Evolutionary conservation across 2,329 filamentous ascomycete species (phyloP).

Genomic region (Sodiomyces alkalinus): DNA sequence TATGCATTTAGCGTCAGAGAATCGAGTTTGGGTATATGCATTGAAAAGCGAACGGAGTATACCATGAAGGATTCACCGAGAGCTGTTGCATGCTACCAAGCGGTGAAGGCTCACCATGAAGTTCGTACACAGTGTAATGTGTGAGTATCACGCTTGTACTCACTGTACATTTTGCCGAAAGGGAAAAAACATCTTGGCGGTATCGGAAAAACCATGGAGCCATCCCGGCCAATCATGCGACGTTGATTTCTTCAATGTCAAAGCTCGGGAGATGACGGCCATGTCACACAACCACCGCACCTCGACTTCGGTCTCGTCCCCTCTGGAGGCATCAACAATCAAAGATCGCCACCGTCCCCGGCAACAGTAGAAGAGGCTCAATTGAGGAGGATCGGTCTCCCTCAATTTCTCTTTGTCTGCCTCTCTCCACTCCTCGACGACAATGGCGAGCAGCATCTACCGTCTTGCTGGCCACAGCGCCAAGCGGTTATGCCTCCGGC

Average conservation of each 20-base stretch:
- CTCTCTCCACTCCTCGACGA: constrained; percentile 16
- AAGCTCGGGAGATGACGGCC: constrained; percentile 7
- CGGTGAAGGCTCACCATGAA: too few relatives aligned
- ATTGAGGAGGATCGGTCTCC: constrained; percentile 9
- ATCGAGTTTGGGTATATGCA: too few relatives aligned
- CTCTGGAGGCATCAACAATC: constrained; percentile 4
- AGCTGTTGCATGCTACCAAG: too few relatives aligned
- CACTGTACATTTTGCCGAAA: too few relatives aligned
- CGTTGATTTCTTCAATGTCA: constrained; percentile 5
- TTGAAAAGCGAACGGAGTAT: too few relatives aligned
- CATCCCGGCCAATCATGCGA: constrained; percentile 6
- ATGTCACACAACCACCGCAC: constrained; percentile 6
- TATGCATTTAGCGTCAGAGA: too few relatives aligned
- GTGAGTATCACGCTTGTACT: too few relatives aligned
- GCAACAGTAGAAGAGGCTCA: constrained; percentile 9
- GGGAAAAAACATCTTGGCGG: too few relatives aligned
- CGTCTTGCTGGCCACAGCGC: constrained; percentile 58
- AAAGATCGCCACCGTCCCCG: constrained; percentile 7
- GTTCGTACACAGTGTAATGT: too few relatives aligned
- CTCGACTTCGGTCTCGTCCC: constrained; percentile 8
- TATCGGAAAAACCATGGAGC: neutral
- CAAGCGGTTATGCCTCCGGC: constrained; percentile 48
- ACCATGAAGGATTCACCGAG: too few relatives aligned
- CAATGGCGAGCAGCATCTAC: constrained; percentile 54
- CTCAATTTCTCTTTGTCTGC: constrained; percentile 13